Percentiles rank a stretch among this genome's conserved stretches.
phyloP scores from a whole-genome alignment of 495 filamentous ascomycete genomes.

The Tetracladium setigerum region DNA sequence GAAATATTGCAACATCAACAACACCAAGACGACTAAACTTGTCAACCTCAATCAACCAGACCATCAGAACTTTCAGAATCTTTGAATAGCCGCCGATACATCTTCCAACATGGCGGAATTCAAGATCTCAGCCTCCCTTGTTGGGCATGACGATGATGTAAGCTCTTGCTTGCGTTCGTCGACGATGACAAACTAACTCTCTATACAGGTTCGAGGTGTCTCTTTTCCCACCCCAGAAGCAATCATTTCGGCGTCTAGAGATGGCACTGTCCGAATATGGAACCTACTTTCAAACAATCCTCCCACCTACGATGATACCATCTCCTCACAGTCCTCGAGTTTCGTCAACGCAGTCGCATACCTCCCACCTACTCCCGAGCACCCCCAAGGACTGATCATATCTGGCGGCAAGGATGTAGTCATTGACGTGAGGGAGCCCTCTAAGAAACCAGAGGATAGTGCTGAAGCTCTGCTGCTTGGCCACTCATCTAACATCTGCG shows the following conservation, averaged over 20 bases:
- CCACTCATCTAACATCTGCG: slow-evolving; percentile 78
- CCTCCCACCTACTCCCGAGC: slow-evolving; percentile 57
- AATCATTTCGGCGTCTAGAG: slow-evolving; percentile 80
- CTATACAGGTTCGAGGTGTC: slow-evolving; percentile 74
- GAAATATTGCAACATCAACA: slow-evolving; percentile 1
- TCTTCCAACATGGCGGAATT: slow-evolving; percentile 42
- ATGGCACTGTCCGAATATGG: slow-evolving; percentile 87
- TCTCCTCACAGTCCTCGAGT: slow-evolving; percentile 65
- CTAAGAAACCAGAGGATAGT: slow-evolving; percentile 53
- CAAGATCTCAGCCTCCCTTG: slow-evolving; percentile 76
- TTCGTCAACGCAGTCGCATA: slow-evolving; percentile 85
- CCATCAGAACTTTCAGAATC: neutral
- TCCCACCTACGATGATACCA: slow-evolving; percentile 65
- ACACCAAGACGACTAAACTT: neutral
- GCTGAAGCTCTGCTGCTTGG: slow-evolving; percentile 82
- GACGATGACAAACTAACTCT: slow-evolving; percentile 7
- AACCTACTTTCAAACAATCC: slow-evolving; percentile 54
- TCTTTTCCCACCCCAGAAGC: slow-evolving; percentile 65
- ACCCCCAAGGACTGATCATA: slow-evolving; percentile 74
- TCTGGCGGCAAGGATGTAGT: slow-evolving; percentile 87
- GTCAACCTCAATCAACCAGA: neutral
- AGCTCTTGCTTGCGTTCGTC: slow-evolving; percentile 25
- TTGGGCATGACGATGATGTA: slow-evolving; percentile 80
- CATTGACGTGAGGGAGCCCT: slow-evolving; percentile 78
- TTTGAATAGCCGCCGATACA: neutral